Evolutionary conservation across 75 land plant species (phyloP), one percentile per base, ranked within the genome.

Genomic region (Pinus tabuliformis): DNA sequence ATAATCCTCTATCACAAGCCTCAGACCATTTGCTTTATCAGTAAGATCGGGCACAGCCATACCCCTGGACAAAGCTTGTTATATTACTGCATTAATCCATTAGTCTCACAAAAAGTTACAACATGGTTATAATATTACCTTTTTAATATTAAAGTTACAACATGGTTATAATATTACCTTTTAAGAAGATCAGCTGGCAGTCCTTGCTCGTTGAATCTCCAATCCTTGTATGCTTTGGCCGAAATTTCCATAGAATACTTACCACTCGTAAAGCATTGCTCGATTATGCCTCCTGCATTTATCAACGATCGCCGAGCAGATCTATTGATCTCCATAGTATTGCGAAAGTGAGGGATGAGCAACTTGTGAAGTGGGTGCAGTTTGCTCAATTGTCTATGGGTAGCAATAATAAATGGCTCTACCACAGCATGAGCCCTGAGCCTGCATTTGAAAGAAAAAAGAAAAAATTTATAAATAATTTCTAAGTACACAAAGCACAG

Each of bases 351-450:
- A 17, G 95, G 95, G 28, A 68, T 80, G 62, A 93, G 61, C 56
- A 93, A 87, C 77, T 88, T 85, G 75, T 83, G 54, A 68, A 93
- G 81, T 4, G 95, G 95, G 80, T 93, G 95, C 37, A 87, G 37
- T 8, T 77, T 84, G 75, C 95, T 93, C 72, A 93, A 66, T 42
- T 90, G 92, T 71, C 95, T 76, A 39, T 90, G 68, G 5, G 89
- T 82, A n/a, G 92, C 89, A 59, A 93, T 93, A 28, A 90, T 73
- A 63, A 90, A 88, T 18, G 95, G 95, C 74, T 93, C 92, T 3
- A 93, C 86, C 49, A 74, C 76, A 1, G 88, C 90, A 62, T 88
- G 92, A 3, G 88, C 88, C 42, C 82, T 73, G 57, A 91, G 81
- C 85, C 87, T 88, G 79, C 21, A 73, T 24, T 63, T 0, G 12